A percentile compares a stretch with the other conserved stretches of the same genome.
Evolutionary conservation across 495 filamentous ascomycete species (phyloP).

Genomic region (Aspergillus mulundensis): DNA sequence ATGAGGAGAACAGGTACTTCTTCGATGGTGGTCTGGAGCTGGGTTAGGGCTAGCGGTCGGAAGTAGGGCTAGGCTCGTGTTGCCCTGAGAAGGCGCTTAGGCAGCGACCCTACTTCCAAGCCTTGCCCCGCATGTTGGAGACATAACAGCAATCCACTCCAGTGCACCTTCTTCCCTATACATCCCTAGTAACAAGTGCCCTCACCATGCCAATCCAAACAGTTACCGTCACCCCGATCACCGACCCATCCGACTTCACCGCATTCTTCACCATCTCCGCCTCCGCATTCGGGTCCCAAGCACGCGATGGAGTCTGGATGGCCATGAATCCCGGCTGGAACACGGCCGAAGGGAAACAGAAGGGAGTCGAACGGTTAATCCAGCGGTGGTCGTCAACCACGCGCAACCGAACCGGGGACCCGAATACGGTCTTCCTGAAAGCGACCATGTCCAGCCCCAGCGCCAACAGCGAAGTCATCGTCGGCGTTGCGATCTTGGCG

Average conservation of each 20-base stretch:
- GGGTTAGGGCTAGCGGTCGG: no score
- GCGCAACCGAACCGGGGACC: conserved; percentile 25
- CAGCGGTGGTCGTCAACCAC: conserved; percentile 23
- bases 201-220: background rate
- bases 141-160: no score
- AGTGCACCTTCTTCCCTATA: no score
- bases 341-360: conserved; percentile 26
- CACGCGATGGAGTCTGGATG: conserved; percentile 38
- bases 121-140: no score
- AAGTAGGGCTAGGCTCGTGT: no score
- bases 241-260: background rate
- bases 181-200: no score
- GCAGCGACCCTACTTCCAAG: no score
- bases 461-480: conserved; percentile 20
- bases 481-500: conserved; percentile 40
- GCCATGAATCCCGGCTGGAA: conserved; percentile 43
- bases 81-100: no score
- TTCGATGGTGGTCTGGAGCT: no score
- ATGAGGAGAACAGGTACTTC: no score
- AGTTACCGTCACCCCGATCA: conserved; percentile 3
- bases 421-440: conserved; percentile 42
- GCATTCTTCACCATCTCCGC: conserved; percentile 14
- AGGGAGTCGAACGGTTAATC: conserved; percentile 24
- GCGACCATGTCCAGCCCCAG: conserved; percentile 23
- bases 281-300: conserved; percentile 37